Evolutionary conservation across 2,329 filamentous ascomycete species (phyloP).

Genomic region (Trichophyton mentagrophytes): DNA sequence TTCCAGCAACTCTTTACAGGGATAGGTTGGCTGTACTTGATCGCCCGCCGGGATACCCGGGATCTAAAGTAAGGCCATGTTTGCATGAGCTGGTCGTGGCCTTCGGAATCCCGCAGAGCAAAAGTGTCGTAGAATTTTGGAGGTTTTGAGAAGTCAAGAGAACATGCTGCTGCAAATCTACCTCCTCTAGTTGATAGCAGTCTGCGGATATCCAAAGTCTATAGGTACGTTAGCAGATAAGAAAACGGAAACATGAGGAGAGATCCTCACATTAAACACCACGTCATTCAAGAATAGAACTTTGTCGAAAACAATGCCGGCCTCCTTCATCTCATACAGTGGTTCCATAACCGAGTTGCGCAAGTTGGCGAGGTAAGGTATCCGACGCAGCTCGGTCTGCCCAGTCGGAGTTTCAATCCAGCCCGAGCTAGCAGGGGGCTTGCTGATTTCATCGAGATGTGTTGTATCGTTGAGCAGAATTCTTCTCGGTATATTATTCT

Average conservation of each 20-base stretch:
- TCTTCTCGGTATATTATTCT: conserved; percentile 40
- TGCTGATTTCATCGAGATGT: conserved; percentile 44
- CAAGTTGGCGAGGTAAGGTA: conserved; percentile 53
- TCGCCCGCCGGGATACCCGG: conserved; percentile 10
- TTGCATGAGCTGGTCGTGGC: conserved; percentile 49
- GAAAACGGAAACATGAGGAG: not conserved
- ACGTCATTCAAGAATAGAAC: conserved; percentile 46
- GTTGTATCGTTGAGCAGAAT: conserved; percentile 48
- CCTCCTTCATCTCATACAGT: conserved; percentile 37
- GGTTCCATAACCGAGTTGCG: conserved; percentile 53
- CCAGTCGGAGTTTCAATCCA: conserved; percentile 51
- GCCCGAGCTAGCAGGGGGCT: conserved; percentile 36
- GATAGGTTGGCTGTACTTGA: conserved; percentile 7
- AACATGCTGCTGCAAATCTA: conserved; percentile 55
- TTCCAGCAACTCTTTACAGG: conserved; percentile 14
- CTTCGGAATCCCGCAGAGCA: conserved; percentile 54
- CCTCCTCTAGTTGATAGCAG: conserved; percentile 47
- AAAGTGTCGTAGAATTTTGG: conserved; percentile 63
- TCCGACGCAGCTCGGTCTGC: conserved; percentile 47
- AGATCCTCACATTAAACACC: conserved; percentile 27
- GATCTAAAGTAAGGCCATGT: conserved; percentile 48
- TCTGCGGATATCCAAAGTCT: conserved; percentile 41
- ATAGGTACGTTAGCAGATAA: conserved; percentile 19
- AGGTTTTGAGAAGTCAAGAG: conserved; percentile 55
- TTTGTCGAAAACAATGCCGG: conserved; percentile 39